phyloP scores from a whole-genome alignment of 148 eudicot species.

The Simmondsia chinensis region DNA sequence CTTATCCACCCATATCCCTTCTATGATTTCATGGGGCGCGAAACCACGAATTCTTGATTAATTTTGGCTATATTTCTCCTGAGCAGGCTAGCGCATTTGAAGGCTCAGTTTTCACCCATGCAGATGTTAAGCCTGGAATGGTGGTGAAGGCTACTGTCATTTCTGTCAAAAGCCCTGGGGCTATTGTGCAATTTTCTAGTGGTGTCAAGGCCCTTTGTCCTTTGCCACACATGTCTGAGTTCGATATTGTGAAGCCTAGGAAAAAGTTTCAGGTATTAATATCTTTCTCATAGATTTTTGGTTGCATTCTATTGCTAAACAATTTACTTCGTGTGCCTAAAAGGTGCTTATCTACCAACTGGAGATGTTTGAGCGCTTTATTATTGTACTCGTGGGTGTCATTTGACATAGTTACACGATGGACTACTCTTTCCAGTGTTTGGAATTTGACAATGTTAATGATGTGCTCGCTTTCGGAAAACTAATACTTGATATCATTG shows the following conservation, averaged over 20 bases:
- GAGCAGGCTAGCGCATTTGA: constrained; percentile 85
- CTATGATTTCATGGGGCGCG: too few relatives aligned
- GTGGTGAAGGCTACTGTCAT: constrained; percentile 79
- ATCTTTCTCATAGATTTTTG: not conserved
- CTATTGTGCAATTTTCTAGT: constrained; percentile 75
- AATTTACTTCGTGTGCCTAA: not conserved
- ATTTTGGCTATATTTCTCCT: not conserved
- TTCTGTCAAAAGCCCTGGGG: constrained; percentile 52
- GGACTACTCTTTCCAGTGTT: too few relatives aligned
- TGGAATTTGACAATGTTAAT: too few relatives aligned
- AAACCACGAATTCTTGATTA: not conserved
- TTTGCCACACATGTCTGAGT: constrained; percentile 91
- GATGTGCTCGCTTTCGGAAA: too few relatives aligned
- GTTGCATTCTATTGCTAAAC: not conserved
- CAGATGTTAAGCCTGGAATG: constrained; percentile 98
- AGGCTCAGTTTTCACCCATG: constrained; percentile 92
- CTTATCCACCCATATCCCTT: too few relatives aligned
- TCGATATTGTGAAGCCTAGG: constrained; percentile 73
- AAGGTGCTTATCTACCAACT: not conserved
- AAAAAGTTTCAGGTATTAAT: constrained; percentile 73
- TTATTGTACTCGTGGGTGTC: too few relatives aligned
- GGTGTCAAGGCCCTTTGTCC: constrained; percentile 99
- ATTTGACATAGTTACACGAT: too few relatives aligned
- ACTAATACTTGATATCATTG: too few relatives aligned
- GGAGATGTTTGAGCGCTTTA: too few relatives aligned